Evolutionary conservation across 805 yeast species (phyloP).

Genomic region (Candida sonorensis): DNA sequence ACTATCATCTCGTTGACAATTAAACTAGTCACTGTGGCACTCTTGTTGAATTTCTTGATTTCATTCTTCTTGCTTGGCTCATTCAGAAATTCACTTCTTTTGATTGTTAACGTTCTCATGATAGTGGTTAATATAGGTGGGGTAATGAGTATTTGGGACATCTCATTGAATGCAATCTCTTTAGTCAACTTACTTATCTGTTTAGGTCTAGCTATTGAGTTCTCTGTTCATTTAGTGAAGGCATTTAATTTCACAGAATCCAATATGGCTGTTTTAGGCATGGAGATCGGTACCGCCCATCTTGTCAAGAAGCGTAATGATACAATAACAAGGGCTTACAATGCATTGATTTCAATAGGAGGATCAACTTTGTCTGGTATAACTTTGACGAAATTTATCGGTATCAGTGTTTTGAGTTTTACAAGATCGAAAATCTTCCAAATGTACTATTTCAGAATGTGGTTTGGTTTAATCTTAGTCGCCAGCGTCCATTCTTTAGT

Average conservation of each 20-base stretch:
- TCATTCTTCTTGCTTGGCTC: slow-evolving; percentile 64
- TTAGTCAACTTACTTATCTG: slow-evolving; percentile 89
- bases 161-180: slow-evolving; percentile 82
- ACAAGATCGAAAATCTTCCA: slow-evolving; percentile 85
- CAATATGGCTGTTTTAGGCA: slow-evolving; percentile 3
- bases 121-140: slow-evolving; percentile 75
- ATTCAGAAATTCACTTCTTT: slow-evolving; percentile 45
- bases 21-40: slow-evolving; percentile 45
- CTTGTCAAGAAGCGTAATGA: slow-evolving; percentile 8
- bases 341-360: slow-evolving; percentile 74
- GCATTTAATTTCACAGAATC: slow-evolving; percentile 46
- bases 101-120: slow-evolving; percentile 53
- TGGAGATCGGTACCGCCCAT: slow-evolving; percentile 1
- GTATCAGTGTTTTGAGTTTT: slow-evolving; percentile 80
- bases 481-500: slow-evolving; percentile 77
- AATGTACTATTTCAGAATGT: slow-evolving; percentile 90
- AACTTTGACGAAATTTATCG: slow-evolving; percentile 81
- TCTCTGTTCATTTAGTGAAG: slow-evolving; percentile 79
- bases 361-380: slow-evolving; percentile 89
- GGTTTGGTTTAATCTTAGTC: slow-evolving; percentile 71
- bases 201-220: slow-evolving; percentile 89
- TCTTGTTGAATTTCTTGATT: slow-evolving; percentile 40
- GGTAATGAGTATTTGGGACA: slow-evolving; percentile 64
- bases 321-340: slow-evolving; percentile 33
- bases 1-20: slow-evolving; percentile 57